Evolutionary conservation across 768 basidiomycete genomes (phyloP).

Genomic region (Leccinum truebloodii): DNA sequence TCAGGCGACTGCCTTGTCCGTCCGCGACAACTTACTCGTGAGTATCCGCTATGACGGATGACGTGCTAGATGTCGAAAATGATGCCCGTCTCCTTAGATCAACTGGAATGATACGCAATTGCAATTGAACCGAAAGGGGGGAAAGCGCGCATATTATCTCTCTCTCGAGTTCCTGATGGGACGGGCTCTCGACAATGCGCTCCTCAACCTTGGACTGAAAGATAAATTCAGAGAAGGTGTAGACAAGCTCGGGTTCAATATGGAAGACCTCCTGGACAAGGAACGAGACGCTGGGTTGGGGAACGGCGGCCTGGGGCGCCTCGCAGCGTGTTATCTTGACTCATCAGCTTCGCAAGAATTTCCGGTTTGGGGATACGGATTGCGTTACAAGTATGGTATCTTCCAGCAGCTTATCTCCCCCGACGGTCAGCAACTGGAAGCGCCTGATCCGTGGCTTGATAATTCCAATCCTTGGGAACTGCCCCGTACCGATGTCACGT

Average conservation of each 20-base stretch:
- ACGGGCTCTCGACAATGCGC: constrained; percentile 73
- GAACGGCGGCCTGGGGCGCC: constrained; percentile 92
- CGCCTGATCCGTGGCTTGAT: constrained; percentile 92
- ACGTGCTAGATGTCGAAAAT: constrained; percentile 1
- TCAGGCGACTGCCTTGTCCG: constrained; percentile 87
- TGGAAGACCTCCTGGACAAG: constrained; percentile 83
- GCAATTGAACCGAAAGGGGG: constrained; percentile 75
- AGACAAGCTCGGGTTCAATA: constrained; percentile 80
- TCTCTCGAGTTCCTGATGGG: constrained; percentile 94
- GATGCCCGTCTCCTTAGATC: constrained; percentile 40
- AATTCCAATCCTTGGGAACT: constrained; percentile 89
- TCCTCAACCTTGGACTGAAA: constrained; percentile 88
- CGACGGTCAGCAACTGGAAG: constrained; percentile 82
- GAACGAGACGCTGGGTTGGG: constrained; percentile 96
- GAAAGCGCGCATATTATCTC: constrained; percentile 93
- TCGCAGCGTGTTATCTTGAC: constrained; percentile 97
- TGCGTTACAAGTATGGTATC: constrained; percentile 93
- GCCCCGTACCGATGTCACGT: constrained; percentile 79
- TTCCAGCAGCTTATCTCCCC: constrained; percentile 92
- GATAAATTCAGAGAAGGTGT: constrained; percentile 68
- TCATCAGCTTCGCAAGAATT: constrained; percentile 88
- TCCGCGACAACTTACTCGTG: constrained; percentile 86
- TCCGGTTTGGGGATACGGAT: constrained; percentile 94
- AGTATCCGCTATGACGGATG: constrained; percentile 18
- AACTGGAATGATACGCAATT: constrained; percentile 88